Evolutionary conservation across 768 basidiomycete species (phyloP), one percentile per base, ranked within the genome.

Genomic region (Phaeotremella fagi): DNA sequence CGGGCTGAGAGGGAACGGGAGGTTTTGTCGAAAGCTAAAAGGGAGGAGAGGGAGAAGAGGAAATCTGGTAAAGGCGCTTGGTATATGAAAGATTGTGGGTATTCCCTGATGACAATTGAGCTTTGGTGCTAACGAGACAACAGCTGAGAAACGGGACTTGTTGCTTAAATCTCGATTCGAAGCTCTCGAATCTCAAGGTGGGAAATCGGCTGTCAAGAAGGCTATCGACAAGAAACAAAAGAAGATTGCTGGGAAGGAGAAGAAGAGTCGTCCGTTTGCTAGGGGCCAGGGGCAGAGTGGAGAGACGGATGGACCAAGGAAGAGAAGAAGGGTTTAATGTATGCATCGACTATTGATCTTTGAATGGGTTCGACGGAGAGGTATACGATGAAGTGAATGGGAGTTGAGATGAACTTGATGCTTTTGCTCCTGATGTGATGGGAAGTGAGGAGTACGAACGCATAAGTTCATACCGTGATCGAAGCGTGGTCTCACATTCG

Each of bases 171-270:
- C 90, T 15, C 81, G 85, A 53, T 88, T 87, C 70, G 85, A 90
- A 23, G 85, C 85, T 5, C 79, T 91, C 37, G 84, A 86, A 3
- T 80, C 80, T 16, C 77, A 81, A 51, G 90, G 90, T 3, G 90
- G 92, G 6, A 83, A 82, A 59, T 76, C 79, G 3, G 88, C 89
- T 0, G 87, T 92, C 48, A 88, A 86, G 70, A 90, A 86, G 74
- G 88, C 83, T 4, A 83, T 94, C 25, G 88, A 88, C 63, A 92
- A 87, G 80, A 90, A 84, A 73, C 84, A 87, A 75, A 88, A 82
- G 73, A 94, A 91, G 78, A 77, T 85, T 18, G 80, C 80, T 46
- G 88, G 90, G 74, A 90, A 87, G 73, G 91, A 94, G 78, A 94
- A 92, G 76, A 86, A 82, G 65, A 84, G 81, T 52, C 78, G 89